A percentile compares a stretch with the other conserved stretches of the same genome.
Evolutionary conservation across 768 basidiomycete species (phyloP).

Genomic region (Kwoniella pini): DNA sequence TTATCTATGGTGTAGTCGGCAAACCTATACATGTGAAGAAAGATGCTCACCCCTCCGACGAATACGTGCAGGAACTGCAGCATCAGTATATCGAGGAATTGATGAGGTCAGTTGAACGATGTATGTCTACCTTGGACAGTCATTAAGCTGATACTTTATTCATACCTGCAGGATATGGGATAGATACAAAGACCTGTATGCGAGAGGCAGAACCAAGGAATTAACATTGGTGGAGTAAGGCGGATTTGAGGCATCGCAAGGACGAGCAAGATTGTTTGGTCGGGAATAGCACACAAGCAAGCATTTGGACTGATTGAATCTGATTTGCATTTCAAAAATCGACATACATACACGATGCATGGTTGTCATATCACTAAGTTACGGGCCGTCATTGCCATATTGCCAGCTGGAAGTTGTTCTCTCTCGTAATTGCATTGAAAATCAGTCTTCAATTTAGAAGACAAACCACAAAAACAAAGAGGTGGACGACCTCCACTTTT

Average conservation of each 20-base stretch:
- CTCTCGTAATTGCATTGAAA: too few relatives aligned
- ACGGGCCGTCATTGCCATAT: too few relatives aligned
- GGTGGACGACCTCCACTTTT: conserved; percentile 19
- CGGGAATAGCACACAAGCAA: too few relatives aligned
- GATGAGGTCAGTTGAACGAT: conserved; percentile 66
- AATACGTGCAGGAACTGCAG: conserved; percentile 77
- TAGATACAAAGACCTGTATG: conserved; percentile 91
- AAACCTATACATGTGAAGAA: conserved; percentile 78
- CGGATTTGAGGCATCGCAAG: neutral
- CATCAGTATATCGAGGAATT: conserved; percentile 87
- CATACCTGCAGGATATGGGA: conserved; percentile 78
- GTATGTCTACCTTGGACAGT: neutral
- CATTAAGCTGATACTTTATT: conserved; percentile 15
- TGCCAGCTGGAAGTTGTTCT: too few relatives aligned
- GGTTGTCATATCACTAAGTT: neutral
- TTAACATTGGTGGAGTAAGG: conserved; percentile 52
- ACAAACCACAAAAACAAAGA: neutral
- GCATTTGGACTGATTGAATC: neutral
- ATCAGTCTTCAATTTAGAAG: too few relatives aligned
- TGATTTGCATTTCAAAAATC: neutral
- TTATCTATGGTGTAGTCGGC: conserved; percentile 64
- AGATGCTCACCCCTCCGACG: conserved; percentile 75
- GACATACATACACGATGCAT: neutral
- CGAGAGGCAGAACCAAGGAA: conserved; percentile 68
- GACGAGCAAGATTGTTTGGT: too few relatives aligned